These are phyloP conservation scores for Sugiyamaella boreocaroliniensis DNA, from an alignment of 805 yeast genomes.

Conservation along the genomic window DNA sequence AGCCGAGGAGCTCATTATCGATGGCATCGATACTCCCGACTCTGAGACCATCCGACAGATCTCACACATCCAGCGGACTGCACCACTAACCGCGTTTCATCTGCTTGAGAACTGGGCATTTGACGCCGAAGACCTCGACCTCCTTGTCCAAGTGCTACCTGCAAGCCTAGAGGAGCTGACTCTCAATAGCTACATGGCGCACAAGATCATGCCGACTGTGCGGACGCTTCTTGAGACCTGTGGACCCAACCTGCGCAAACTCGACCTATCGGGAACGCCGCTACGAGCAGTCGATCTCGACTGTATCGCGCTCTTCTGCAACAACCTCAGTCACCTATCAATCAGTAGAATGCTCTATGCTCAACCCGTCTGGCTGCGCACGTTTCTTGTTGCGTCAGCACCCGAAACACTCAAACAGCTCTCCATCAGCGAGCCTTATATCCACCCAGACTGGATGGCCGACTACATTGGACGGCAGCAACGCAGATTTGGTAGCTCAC, in stretches of 20 bases:
- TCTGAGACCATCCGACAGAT: not conserved
- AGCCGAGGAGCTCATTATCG: not conserved
- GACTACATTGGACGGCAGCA: slow-evolving; percentile 8
- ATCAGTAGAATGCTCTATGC: slow-evolving; percentile 8
- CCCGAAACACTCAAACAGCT: slow-evolving; percentile 6
- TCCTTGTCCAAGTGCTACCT: not conserved
- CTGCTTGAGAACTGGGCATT: slow-evolving; percentile 1
- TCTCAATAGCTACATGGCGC: not conserved
- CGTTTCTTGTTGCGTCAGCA: slow-evolving; percentile 4
- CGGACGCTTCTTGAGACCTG: slow-evolving; percentile 2
- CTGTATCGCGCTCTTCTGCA: slow-evolving; percentile 1
- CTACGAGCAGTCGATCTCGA: slow-evolving; percentile 2
- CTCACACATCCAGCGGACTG: not conserved
- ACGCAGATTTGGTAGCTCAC: not conserved
- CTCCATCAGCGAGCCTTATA: slow-evolving; percentile 7
- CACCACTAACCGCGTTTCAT: not conserved
- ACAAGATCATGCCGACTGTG: not conserved
- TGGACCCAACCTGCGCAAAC: slow-evolving; percentile 1
- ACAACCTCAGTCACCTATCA: slow-evolving; percentile 3
- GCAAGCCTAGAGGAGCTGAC: not conserved
- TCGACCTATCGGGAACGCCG: slow-evolving; percentile 9
- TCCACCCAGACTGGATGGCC: slow-evolving; percentile 10
- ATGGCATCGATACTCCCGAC: not conserved
- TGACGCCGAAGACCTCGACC: not conserved
- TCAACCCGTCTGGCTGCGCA: slow-evolving; percentile 2